Percentiles rank a stretch among this genome's conserved stretches.
These are phyloP conservation scores for Monsonia emarginata DNA, from an alignment of 441 rosid genomes.

Conservation along the genomic window DNA sequence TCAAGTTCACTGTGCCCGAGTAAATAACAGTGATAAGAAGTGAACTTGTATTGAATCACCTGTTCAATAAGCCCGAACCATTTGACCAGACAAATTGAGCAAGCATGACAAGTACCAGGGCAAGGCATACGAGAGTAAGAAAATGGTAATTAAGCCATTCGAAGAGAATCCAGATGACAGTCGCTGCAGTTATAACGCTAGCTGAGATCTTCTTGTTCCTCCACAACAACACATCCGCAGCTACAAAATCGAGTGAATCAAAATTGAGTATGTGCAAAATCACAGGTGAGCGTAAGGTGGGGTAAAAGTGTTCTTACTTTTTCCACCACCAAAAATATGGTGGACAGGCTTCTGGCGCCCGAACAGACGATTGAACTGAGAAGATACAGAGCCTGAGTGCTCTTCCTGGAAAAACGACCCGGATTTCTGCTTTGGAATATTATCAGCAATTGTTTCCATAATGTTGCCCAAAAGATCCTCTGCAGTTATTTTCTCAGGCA, in stretches of 20 bases:
- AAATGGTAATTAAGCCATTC: constrained; percentile 93
- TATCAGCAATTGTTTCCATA: constrained; percentile 51
- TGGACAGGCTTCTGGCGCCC: constrained; percentile 73
- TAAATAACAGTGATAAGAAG: neutral
- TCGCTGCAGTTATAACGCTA: constrained; percentile 57
- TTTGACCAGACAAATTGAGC: constrained; percentile 75
- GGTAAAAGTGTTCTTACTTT: constrained; percentile 33
- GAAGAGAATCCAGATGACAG: constrained; percentile 77
- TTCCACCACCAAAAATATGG: constrained; percentile 79
- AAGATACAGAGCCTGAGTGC: constrained; percentile 30
- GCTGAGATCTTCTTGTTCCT: constrained; percentile 97
- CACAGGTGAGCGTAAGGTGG: neutral
- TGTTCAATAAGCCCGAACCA: constrained; percentile 54
- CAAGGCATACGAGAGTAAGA: constrained; percentile 50
- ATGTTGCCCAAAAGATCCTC: constrained; percentile 46
- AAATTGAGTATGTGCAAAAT: neutral
- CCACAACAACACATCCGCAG: constrained; percentile 98
- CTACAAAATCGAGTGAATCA: constrained; percentile 28
- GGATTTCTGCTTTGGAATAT: constrained; percentile 50
- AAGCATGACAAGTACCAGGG: constrained; percentile 67
- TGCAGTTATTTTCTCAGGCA: constrained; percentile 60
- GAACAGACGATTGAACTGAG: constrained; percentile 55
- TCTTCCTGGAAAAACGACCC: constrained; percentile 57
- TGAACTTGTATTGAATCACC: constrained; percentile 28
- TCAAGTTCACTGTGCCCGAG: neutral